Conservation (phyloP, 768 basidiomycete genomes). For the Russula olivacea region DNA sequence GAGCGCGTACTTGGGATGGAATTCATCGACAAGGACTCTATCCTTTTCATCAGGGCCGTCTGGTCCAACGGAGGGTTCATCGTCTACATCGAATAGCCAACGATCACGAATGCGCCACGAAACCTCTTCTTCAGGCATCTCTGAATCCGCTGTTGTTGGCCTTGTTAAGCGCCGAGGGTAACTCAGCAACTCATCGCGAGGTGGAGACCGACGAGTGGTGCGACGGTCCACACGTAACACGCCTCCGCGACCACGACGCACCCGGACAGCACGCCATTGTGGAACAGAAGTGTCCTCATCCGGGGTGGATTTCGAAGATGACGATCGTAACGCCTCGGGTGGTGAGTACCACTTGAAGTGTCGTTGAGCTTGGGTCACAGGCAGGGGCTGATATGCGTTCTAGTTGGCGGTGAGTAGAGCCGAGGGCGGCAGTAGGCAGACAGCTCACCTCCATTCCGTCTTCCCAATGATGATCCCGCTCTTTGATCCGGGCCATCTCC, state of each 20-base stretch:
- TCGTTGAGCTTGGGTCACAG: constrained; percentile 51
- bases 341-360: constrained; percentile 60
- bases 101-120: constrained; percentile 45
- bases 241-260: constrained; percentile 80
- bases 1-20: constrained; percentile 42
- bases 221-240: constrained; percentile 72
- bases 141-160: constrained; percentile 25
- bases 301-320: constrained; percentile 22
- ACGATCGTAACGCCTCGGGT: constrained; percentile 32
- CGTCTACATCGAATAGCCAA: constrained; percentile 68
- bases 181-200: constrained; percentile 15
- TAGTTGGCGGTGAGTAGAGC: constrained; percentile 29
- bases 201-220: constrained; percentile 20
- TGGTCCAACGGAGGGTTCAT: constrained; percentile 48
- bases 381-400: constrained; percentile 66
- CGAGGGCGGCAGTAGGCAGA: neutral
- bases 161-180: constrained; percentile 20
- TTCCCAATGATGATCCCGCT: constrained; percentile 78
- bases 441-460: constrained; percentile 72
- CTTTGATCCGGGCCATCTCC: constrained; percentile 53
- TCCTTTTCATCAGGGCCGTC: constrained; percentile 64
- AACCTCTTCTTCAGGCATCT: constrained; percentile 30
- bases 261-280: constrained; percentile 49
- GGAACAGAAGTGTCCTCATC: constrained; percentile 32
- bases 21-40: constrained; percentile 67